Base-by-base conservation (phyloP, 495 filamentous ascomycete genomes). In the Aeminium ludgeri region DNA sequence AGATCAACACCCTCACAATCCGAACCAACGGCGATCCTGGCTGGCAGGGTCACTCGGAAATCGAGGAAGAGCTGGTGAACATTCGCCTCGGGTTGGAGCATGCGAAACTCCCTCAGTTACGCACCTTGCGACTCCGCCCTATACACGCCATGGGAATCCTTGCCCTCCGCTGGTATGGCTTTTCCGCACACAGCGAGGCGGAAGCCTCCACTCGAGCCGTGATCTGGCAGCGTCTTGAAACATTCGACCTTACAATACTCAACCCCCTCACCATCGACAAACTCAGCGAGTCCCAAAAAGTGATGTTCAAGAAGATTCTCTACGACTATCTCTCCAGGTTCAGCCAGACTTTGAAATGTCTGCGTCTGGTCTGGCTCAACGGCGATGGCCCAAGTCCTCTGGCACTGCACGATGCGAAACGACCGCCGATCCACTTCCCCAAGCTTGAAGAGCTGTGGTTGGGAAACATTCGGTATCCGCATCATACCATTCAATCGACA, bases 311-410 rank as follows among this genome's bases (percentile, higher is more conserved):
- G 29, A 55, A 56, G 31, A 35, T 52, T 18, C 40, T 58, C 10
- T 44, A 56, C 41, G 43, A 47, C 23, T 56, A 48, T 32, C 41
- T 58, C 11, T 37, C 32, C 18, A 41, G 43, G 33, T 54, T 58
- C 27, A 25, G 25, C 11, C 34, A 33, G 4, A 34, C 41, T 3
- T 25, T 55, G 19, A 39, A 38, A 18, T 34, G 20, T 30, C 43
- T 58, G 18, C 39, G 41, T 16, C 48, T 58, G 30, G 20, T 34
- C 12, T 58, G 53, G 53, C 36, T 58, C 8, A 53, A 41, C 13
- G 36, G 30, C n/a, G 45, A 48, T 12, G 52, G 52, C 4, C 49
- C 52, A 2, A 46, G 43, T 33, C 52, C 52, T 2, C 11, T 55
- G 27, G 28, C 37, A 3, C 33, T 55, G 10, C 45, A 52, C 39